Percentiles rank a stretch among this genome's conserved stretches.
Evolutionary conservation across 805 yeast genomes (phyloP).

Genomic region (Wickerhamiella dianesei): DNA sequence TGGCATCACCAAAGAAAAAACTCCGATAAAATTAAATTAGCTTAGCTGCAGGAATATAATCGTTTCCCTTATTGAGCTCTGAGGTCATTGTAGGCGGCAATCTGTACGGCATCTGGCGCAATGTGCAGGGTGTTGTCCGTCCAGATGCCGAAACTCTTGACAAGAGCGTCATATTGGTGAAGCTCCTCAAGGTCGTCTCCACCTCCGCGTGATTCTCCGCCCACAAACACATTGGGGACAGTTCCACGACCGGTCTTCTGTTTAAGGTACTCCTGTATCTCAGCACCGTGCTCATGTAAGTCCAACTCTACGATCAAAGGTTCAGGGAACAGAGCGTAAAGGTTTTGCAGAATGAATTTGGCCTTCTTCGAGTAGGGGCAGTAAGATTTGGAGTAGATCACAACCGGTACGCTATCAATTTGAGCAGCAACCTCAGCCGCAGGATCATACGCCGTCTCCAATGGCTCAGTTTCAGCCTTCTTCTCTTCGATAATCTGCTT

Average conservation of each 20-base stretch:
- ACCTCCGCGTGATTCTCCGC: conserved; percentile 72
- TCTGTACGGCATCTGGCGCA: neutral
- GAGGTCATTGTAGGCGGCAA: neutral
- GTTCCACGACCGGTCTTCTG: conserved; percentile 63
- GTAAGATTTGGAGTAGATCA: conserved; percentile 39
- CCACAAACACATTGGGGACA: conserved; percentile 79
- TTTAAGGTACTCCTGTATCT: conserved; percentile 59
- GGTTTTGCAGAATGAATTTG: conserved; percentile 48
- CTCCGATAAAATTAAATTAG: too few relatives aligned
- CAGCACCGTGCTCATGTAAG: conserved; percentile 58
- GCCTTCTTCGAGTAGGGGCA: conserved; percentile 67
- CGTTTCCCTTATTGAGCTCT: neutral
- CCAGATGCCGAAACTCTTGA: conserved; percentile 46
- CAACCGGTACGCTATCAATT: conserved; percentile 20
- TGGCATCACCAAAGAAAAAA: too few relatives aligned
- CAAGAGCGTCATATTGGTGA: conserved; percentile 44
- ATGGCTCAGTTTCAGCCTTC: neutral
- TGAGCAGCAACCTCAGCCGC: conserved; percentile 3
- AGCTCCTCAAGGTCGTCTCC: conserved; percentile 61
- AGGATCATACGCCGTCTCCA: conserved; percentile 7
- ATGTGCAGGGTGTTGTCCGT: conserved; percentile 6
- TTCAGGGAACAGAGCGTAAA: conserved; percentile 58
- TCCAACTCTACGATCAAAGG: conserved; percentile 74
- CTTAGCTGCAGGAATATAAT: too few relatives aligned
- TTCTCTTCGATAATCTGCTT: neutral